Base-by-base conservation (phyloP, 495 filamentous ascomycete genomes). In the Echria macrotheca region DNA sequence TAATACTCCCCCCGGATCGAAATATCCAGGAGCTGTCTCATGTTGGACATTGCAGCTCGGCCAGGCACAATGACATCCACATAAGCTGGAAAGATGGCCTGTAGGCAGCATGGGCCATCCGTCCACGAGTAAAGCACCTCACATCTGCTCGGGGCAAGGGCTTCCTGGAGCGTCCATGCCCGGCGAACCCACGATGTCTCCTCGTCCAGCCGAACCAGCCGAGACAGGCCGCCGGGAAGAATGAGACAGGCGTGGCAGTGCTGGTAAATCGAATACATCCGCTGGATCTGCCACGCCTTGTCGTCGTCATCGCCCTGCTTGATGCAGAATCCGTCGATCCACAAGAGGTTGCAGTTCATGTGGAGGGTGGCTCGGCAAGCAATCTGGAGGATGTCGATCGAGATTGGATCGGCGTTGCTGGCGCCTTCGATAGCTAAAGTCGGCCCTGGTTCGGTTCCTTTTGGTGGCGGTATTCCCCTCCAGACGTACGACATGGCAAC, bases 251-350 rank as follows among this genome's bases (percentile, higher is more conserved):
- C 43, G 12, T 18, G 10, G 26, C 43, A 45, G 25, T 8, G 33
- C 15, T 45, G 43, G 43, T 45, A 45, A 28, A 45, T 32, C 10
- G 9, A 5, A 24, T 32, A 22, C 43, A 45, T 45, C 2, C 19
- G 23, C n/a, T 45, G 24, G 15, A 45, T 45, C 28, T 45, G 43
- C 43, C 43, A 45, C 25, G 15, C 22, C 28, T 45, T 45, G 43
- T 45, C 43, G 6, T 5, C 25, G 11, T 45, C 28, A 18, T 33
- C 10, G 2, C 14, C 28, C 22, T 45, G 43, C 43, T 32, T 31
- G 43, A 45, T 45, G 43, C 43, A 45, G 17, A 45, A 28, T 15
- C 43, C 12, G 25, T 45, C 43, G n/a, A 45, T 24, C 43, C 43
- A 45, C 12, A 45, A n/a, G 19, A 32, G 18, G 6, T 33, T 24